Evolutionary conservation across 257 asterid genomes (phyloP), one percentile per base, ranked within the genome.

Genomic region (Jacaranda mimosifolia): DNA sequence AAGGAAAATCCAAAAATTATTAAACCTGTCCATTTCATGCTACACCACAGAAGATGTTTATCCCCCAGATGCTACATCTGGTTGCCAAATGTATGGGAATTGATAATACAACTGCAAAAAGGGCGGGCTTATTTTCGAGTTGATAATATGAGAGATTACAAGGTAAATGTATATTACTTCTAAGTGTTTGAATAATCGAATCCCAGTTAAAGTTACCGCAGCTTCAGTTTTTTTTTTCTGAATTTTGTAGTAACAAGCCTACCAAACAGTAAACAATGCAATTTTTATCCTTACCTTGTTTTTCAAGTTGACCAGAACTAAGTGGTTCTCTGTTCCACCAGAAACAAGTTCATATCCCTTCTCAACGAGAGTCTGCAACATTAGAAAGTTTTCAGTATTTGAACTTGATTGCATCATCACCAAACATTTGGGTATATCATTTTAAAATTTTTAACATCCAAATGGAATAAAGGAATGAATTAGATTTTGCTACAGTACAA

Each of bases 251-350:
- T 17, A 26, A 40, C 9, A 70, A 18, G 17, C 60, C 72, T 66
- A 68, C 6, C 0, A 2, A 55, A 57, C 18, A 72, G 39, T 15
- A 53, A 53, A 35, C 57, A 15, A 79, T 15, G 1, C 2, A 59
- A 64, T 4, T 17, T 14, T 11, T 38, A 18, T 21, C 1, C 11
- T 51, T 84, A 87, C 97, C 97, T 87, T 91, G 88, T 43, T 81
- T 83, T 91, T 91, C 83, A 93, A 73, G 62, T 93, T 93, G 85
- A 91, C 98, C 17, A 93, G 88, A 21, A 93, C 97, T 51, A 91
- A 82, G 79, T 93, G 98, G 85, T 91, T 93, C 13, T 93, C 98
- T 3, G 98, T 91, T 86, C 98, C 97, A 19, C 98, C 97, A 48
- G 98, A 91, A 56, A 93, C 97, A 70, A 93, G 93, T 64, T 93